Evolutionary conservation across 441 rosid genomes (phyloP).

Genomic region (Erodium moschatum): DNA sequence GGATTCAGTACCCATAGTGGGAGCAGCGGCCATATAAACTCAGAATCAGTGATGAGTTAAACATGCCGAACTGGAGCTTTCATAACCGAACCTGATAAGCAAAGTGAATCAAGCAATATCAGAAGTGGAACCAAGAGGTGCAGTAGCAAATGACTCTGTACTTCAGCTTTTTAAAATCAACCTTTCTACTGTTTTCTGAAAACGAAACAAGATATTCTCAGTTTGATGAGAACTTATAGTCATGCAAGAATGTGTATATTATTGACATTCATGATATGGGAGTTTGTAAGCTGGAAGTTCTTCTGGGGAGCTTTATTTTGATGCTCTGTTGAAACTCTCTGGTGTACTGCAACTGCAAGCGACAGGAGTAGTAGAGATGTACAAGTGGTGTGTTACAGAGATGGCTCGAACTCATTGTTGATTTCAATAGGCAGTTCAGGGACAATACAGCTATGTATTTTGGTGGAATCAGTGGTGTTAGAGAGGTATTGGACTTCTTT

Average conservation of each 20-base stretch:
- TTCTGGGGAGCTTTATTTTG: constrained; percentile 1
- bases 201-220: background rate
- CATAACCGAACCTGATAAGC: background rate
- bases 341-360: too few relatives aligned
- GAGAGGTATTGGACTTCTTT: too few relatives aligned
- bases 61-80: background rate
- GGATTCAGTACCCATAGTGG: background rate
- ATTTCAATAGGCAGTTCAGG: background rate
- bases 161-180: background rate
- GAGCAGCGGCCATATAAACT: background rate
- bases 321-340: background rate
- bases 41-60: background rate
- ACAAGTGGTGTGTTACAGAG: background rate
- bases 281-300: background rate
- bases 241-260: background rate
- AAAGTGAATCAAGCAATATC: background rate
- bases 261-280: background rate
- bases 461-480: background rate
- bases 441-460: background rate
- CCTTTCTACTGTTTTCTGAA: background rate
- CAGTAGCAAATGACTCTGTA: background rate
- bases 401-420: background rate
- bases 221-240: background rate
- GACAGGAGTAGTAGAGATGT: too few relatives aligned
- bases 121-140: too few relatives aligned